A percentile compares a stretch with the other conserved stretches of the same genome.
These are phyloP conservation scores for Glycine latifolia DNA, from an alignment of 306 rosid genomes.

Conservation along the genomic window DNA sequence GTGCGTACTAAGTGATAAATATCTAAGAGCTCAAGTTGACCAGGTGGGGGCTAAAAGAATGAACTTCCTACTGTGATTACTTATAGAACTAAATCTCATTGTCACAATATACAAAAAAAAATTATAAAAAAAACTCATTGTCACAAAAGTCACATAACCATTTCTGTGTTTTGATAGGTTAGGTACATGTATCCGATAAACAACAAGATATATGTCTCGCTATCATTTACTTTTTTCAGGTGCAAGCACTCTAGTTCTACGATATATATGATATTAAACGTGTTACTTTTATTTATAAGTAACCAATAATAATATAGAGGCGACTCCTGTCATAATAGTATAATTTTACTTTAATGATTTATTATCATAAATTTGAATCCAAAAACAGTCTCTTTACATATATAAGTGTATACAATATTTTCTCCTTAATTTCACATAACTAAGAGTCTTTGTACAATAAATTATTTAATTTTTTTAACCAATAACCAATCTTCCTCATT, in stretches of 20 bases:
- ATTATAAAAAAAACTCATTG: no score
- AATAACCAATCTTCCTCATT: not conserved
- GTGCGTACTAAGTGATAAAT: not conserved
- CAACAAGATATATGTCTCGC: not conserved
- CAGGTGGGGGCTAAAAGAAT: conserved; percentile 2
- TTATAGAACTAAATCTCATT: not conserved
- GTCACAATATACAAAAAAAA: not conserved
- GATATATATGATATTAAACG: not conserved
- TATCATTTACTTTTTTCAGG: conserved; percentile 29
- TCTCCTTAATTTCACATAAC: no score
- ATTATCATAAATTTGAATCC: no score
- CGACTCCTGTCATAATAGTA: no score
- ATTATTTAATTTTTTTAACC: no score
- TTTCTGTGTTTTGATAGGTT: conserved; percentile 8
- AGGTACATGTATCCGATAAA: conserved; percentile 9
- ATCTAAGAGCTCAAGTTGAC: conserved; percentile 7
- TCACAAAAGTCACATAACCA: conserved; percentile 4
- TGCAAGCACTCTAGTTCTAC: conserved; percentile 3
- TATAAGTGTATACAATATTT: no score
- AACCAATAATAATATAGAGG: not conserved
- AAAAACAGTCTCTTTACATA: no score
- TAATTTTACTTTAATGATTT: no score
- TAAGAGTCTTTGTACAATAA: no score
- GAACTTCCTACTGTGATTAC: not conserved
- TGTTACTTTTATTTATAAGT: not conserved